Evolutionary conservation across 2,329 filamentous ascomycete species (phyloP), one percentile per base, ranked within the genome.

Genomic region (Aspergillus chevalieri): DNA sequence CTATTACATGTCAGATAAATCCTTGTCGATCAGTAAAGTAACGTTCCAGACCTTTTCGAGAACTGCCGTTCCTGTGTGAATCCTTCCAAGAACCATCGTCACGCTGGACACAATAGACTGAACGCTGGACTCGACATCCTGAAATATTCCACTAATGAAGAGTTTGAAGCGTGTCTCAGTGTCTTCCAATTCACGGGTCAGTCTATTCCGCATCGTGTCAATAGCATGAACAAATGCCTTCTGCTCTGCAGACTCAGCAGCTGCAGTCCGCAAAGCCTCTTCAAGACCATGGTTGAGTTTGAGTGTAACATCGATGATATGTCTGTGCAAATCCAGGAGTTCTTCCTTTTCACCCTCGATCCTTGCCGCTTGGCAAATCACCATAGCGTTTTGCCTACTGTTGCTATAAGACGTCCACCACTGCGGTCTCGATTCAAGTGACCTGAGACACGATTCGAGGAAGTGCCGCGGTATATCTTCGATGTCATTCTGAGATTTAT

Each of bases 371-470:
- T 83, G 77, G 55, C 84, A 86, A 56, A 86, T 80, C 15, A 81
- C 66, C 41, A 81, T 69, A 2, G 81, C 81, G 55, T 83, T 82
- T 49, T 83, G 79, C 48, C 76, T 73, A 50, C 74, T 79, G 63
- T 83, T 83, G 56, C 79, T 81, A 67, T 82, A 86, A 21, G 81
- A 84, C 1, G 76, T 83, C 82, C 82, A 86, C 62, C 74, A 78
- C 42, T 82, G 80, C 1, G 77, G 74, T 21, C 76, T 72, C 15
- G 74, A 73, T 43, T 78, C 76, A 1, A 86, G 64, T 4, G 74
- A 74, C 43, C 68, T 71, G 4, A 83, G 65, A 56, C 83, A 87
- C 8, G 67, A 58, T 43, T 73, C 69, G 21, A 83, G 54, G 15
- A 65, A 45, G 22, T 65, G 56, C 22, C 53, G 49, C 6, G 61